Evolutionary conservation across 352 stramenopile species (phyloP), one percentile per base, ranked within the genome.

Genomic region (Pythium rishiriense): DNA sequence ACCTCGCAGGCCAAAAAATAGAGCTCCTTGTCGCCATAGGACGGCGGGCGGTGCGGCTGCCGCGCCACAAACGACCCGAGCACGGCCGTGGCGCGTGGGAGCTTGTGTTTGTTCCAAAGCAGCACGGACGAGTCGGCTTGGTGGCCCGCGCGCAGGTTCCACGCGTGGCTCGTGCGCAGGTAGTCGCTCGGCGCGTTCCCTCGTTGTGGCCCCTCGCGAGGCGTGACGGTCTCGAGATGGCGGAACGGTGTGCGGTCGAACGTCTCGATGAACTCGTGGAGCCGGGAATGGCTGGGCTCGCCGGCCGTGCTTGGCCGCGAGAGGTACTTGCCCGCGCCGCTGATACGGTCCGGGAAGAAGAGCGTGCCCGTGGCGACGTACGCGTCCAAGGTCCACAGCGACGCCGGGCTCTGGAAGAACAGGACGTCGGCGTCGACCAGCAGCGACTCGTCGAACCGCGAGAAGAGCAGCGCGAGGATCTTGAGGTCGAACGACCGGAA

Each of bases 61-160:
- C 70, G 56, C 8, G 80, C 65, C 5, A 76, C 55, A 53, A 90
- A 90, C 3, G 79, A 72, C 2, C 71, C 70, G 22, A 92, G 55
- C 12, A 92, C 81, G 6, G 79, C 77, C 0, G 81, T 92, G 12
- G 83, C 83, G 12, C 81, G 75, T 19, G 76, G 72, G 58, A 89
- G 81, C 37, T 70, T 70, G 24, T 56, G 61, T 66, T 92, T 92
- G 64, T 69, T 81, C 83, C 81, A 92, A n/a, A 92, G 59, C 55
- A 92, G 64, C 33, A 88, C 58, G 17, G 81, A 90, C 57, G 83
- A 92, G 67, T 92, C 83, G 64, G 87, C 83, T 35, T 89, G 70
- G 48, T 92, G 83, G 39, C 83, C 81, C 10, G 79, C 58, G 11
- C 76, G 83, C n/a, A 80, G 57, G 49, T 90, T 88, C 80, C 79